Evolutionary conservation across 176 grass and related monocot species (phyloP), one percentile per base, ranked within the genome.

Genomic region (Paspalum vaginatum): DNA sequence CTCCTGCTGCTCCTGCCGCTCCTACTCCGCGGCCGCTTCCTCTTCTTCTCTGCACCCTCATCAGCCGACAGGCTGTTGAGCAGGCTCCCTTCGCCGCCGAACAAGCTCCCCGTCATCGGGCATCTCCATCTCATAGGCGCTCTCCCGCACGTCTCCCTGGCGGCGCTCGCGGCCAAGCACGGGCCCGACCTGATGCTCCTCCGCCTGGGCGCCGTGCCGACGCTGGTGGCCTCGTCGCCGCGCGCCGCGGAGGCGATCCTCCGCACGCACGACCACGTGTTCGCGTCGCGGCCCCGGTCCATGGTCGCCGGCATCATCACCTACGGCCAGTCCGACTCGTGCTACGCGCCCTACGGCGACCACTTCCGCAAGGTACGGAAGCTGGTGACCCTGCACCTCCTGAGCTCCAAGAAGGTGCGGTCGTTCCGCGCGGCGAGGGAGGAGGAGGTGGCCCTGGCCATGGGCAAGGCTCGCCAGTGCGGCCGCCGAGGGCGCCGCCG

Each of bases 191-290:
- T 74, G 47, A 78, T 88, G 86, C 64, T 74, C 80, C 70, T 91
- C 52, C 85, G 70, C 54, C 81, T 91, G 7, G 89, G 89, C 9
- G 9, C 61, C 6, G 81, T 91, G 46, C 70, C 76, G 8, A 66
- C 52, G 9, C 22, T 91, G 2, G 26, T 91, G 20, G 81, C 77
- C 55, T 84, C 89, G 3, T 87, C 89, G 0, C 81, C 85, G 2
- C 42, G 73, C 42, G 44, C 78, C 25, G 89, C 85, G 25, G 46
- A 75, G 72, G 89, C 72, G 40, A 41, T 88, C 61, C 59, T 91
- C 15, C 87, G 59, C 57, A 81, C 73, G 16, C 85, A 85, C 82
- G 89, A 91, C 61, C 80, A 81, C 78, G 9, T 72, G n/a, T 77
- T 91, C 59, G 59, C 80, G 7, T 84, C 80, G 27, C 85, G 89